Percentiles rank a stretch among this genome's conserved stretches.
Conservation (phyloP, 768 basidiomycete species). For the Austroboletus festivus region DNA sequence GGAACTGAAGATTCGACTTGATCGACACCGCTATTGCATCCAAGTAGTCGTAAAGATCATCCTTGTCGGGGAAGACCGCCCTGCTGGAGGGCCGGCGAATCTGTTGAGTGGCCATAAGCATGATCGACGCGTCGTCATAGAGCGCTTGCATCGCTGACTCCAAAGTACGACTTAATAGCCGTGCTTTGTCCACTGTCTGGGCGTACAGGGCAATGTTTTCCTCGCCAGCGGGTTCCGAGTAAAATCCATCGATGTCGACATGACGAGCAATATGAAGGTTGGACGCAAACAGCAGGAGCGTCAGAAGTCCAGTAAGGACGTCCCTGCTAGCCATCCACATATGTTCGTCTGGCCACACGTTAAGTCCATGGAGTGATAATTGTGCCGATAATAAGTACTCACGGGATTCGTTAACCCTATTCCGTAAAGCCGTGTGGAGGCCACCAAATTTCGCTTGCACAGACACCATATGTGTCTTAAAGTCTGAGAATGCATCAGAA, state of each 20-base stretch:
- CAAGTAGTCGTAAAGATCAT: conserved; percentile 39
- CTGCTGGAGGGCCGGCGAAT: conserved; percentile 16
- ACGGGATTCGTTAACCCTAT: conserved; percentile 22
- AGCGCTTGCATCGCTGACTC: conserved; percentile 70
- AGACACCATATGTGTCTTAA: conserved; percentile 44
- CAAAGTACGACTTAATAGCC: conserved; percentile 62
- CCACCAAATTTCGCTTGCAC: conserved; percentile 50
- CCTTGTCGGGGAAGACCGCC: conserved; percentile 12
- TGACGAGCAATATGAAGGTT: conserved; percentile 77
- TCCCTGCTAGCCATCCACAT: conserved; percentile 43
- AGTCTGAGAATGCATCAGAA: conserved; percentile 51
- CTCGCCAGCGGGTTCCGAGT: conserved; percentile 41
- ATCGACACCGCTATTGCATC: conserved; percentile 51
- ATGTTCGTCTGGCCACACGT: conserved; percentile 19
- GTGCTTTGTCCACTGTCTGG: conserved; percentile 66
- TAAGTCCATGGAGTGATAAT: conserved; percentile 4
- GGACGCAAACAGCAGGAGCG: conserved; percentile 56
- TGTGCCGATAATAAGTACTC: conserved; percentile 10
- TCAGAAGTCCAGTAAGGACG: conserved; percentile 52
- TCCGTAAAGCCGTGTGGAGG: conserved; percentile 25
- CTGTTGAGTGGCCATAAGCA: conserved; percentile 58
- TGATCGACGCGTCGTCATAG: conserved; percentile 64
- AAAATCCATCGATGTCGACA: conserved; percentile 79
- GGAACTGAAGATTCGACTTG: conserved; percentile 51
- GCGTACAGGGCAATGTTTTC: conserved; percentile 51